These are phyloP conservation scores for Fusarium cyanostomum DNA, from an alignment of 2,329 filamentous ascomycete species.

Conservation along the genomic window DNA sequence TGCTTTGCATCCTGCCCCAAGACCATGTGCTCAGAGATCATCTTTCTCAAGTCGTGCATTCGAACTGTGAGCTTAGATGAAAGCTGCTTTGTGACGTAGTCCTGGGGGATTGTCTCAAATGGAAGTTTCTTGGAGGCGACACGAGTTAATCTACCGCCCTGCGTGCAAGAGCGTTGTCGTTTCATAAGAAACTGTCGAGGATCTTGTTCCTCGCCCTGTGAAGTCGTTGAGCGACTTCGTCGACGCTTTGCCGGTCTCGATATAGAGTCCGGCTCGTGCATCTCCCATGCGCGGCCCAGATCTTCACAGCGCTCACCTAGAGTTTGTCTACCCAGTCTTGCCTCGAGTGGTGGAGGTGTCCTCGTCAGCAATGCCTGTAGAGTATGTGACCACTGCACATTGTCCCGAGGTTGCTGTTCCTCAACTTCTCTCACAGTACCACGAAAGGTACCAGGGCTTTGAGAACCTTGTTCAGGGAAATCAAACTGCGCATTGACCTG, in stretches of 20 bases:
- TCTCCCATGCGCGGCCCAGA: background rate
- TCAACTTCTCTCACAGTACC: background rate
- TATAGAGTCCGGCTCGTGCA: background rate
- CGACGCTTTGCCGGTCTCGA: slow-evolving; percentile 13
- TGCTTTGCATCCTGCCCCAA: slow-evolving; percentile 7
- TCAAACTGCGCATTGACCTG: slow-evolving; percentile 3
- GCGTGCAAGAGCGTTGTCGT: slow-evolving; percentile 25
- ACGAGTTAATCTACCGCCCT: slow-evolving; percentile 31
- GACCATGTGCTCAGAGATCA: slow-evolving; percentile 14
- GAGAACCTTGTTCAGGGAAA: slow-evolving; percentile 1
- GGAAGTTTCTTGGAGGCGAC: slow-evolving; percentile 37
- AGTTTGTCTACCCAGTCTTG: background rate
- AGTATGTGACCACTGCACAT: slow-evolving; percentile 24
- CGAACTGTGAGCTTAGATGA: slow-evolving; percentile 11
- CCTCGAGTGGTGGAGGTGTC: slow-evolving; percentile 25
- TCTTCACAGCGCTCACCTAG: background rate
- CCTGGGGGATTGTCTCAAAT: slow-evolving; percentile 39
- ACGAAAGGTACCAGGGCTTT: background rate
- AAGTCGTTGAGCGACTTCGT: slow-evolving; percentile 11
- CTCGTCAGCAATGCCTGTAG: slow-evolving; percentile 32
- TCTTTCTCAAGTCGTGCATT: slow-evolving; percentile 14
- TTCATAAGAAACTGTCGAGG: slow-evolving; percentile 35
- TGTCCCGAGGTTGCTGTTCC: background rate
- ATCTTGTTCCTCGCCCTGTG: slow-evolving; percentile 17
- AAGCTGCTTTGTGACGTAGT: slow-evolving; percentile 26